These are phyloP conservation scores for Phlyctochytrium bullatum DNA, from an alignment of 192 early-diverging fungal species.

Conservation along the genomic window DNA sequence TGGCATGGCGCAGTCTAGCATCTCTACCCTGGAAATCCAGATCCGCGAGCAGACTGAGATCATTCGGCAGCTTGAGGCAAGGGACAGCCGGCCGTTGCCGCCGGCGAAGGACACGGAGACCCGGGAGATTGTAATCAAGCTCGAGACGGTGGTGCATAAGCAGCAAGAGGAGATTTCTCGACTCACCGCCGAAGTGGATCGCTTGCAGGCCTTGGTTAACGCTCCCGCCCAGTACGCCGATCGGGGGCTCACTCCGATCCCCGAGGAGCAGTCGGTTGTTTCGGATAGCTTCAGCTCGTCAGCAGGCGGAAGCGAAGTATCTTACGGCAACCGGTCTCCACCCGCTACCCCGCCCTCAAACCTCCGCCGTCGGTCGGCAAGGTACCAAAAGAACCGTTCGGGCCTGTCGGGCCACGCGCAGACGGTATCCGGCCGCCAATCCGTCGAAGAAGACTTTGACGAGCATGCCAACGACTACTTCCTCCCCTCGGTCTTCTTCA, in stretches of 20 bases:
- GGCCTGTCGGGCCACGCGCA: too few relatives aligned
- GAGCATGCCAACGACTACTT: not conserved
- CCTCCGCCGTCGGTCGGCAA: too few relatives aligned
- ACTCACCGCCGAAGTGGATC: not conserved
- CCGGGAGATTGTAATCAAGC: too few relatives aligned
- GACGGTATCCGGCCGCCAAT: not conserved
- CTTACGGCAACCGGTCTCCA: too few relatives aligned
- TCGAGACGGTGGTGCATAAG: not conserved
- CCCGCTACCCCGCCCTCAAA: too few relatives aligned
- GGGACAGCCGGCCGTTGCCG: not conserved
- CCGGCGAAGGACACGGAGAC: too few relatives aligned
- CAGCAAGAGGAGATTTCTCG: not conserved
- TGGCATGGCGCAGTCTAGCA: not conserved
- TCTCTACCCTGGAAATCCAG: not conserved
- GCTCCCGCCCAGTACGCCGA: not conserved
- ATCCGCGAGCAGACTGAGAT: not conserved
- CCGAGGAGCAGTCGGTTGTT: too few relatives aligned
- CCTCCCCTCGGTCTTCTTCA: slow-evolving; percentile 7
- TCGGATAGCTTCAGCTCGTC: too few relatives aligned
- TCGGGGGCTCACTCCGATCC: not conserved
- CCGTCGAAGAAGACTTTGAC: slow-evolving; percentile 1
- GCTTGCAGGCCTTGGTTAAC: not conserved
- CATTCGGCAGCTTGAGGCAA: not conserved
- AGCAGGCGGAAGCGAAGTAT: too few relatives aligned
- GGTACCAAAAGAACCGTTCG: too few relatives aligned